A percentile compares a stretch with the other conserved stretches of the same genome.
These are phyloP conservation scores for Fusarium luffae DNA, from an alignment of 2,329 filamentous ascomycete genomes.

Conservation along the genomic window DNA sequence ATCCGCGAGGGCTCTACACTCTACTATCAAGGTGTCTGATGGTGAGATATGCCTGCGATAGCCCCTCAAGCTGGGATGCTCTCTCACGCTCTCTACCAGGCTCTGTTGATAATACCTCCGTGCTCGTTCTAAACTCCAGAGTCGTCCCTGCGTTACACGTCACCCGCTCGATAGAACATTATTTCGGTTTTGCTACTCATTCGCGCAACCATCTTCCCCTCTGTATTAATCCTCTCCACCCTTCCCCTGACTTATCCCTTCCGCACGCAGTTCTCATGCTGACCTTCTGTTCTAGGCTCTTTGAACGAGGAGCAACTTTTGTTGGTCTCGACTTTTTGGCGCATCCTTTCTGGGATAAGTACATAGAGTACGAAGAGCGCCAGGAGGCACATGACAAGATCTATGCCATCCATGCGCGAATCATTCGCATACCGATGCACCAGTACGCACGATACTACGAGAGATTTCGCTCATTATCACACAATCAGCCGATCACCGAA, in stretches of 20 bases:
- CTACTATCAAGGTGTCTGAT: conserved; percentile 57
- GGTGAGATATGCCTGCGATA: conserved; percentile 79
- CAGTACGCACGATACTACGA: conserved; percentile 97
- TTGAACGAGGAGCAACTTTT: conserved; percentile 85
- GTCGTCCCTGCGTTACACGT: conserved; percentile 52
- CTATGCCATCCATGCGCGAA: conserved; percentile 82
- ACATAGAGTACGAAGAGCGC: conserved; percentile 95
- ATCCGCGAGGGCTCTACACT: conserved; percentile 52
- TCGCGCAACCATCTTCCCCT: conserved; percentile 60
- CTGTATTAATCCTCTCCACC: conserved; percentile 68
- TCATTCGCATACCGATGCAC: conserved; percentile 92
- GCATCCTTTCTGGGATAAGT: conserved; percentile 99
- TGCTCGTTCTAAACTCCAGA: conserved; percentile 54
- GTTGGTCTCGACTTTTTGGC: conserved; percentile 94
- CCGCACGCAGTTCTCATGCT: conserved; percentile 40
- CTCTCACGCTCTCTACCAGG: conserved; percentile 75
- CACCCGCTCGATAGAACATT: conserved; percentile 50
- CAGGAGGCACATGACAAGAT: conserved; percentile 86
- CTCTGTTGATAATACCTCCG: conserved; percentile 60
- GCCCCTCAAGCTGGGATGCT: conserved; percentile 67
- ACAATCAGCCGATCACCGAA: conserved; percentile 77
- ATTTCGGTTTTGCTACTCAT: conserved; percentile 63
- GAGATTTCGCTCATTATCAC: conserved; percentile 81
- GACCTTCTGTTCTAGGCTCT: conserved; percentile 73
- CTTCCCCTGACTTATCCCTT: conserved; percentile 51